phyloP scores from a whole-genome alignment of 306 rosid genomes.

The Argentina anserina region DNA sequence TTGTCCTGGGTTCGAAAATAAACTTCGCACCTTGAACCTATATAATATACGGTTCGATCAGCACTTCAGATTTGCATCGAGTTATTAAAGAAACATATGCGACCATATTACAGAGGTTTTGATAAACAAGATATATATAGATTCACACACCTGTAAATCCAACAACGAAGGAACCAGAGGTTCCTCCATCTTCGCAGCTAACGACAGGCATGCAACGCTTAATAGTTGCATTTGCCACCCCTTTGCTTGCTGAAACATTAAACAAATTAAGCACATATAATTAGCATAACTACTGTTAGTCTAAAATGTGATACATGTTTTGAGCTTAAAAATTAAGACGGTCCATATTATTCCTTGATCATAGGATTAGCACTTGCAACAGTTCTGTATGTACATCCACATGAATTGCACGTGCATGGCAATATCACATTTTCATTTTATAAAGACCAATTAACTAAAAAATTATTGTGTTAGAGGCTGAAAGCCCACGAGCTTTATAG shows the following conservation, averaged over 20 bases:
- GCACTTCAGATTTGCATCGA: too few species aligned
- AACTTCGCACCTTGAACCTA: slow-evolving; percentile 82
- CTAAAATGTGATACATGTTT: neutral
- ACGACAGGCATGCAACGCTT: slow-evolving; percentile 86
- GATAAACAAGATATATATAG: neutral
- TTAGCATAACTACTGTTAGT: neutral
- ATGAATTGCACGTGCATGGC: slow-evolving; percentile 26
- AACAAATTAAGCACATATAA: neutral
- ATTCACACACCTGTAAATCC: slow-evolving; percentile 76
- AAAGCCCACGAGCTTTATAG: neutral
- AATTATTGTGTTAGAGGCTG: neutral
- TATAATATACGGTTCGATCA: neutral
- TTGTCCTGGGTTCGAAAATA: slow-evolving; percentile 79
- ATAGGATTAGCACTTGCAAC: neutral
- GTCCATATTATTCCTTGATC: neutral
- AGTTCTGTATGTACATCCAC: neutral
- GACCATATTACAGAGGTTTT: neutral
- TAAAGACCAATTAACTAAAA: neutral
- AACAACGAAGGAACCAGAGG: slow-evolving; percentile 79
- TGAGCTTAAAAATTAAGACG: neutral
- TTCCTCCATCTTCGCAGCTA: slow-evolving; percentile 99
- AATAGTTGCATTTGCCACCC: slow-evolving; percentile 96
- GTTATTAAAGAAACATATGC: neutral
- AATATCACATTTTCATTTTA: neutral
- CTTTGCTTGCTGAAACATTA: slow-evolving; percentile 54